Percentiles rank a stretch among this genome's conserved stretches.
phyloP scores from a whole-genome alignment of 2,329 filamentous ascomycete species.

The Fusarium annulatum region DNA sequence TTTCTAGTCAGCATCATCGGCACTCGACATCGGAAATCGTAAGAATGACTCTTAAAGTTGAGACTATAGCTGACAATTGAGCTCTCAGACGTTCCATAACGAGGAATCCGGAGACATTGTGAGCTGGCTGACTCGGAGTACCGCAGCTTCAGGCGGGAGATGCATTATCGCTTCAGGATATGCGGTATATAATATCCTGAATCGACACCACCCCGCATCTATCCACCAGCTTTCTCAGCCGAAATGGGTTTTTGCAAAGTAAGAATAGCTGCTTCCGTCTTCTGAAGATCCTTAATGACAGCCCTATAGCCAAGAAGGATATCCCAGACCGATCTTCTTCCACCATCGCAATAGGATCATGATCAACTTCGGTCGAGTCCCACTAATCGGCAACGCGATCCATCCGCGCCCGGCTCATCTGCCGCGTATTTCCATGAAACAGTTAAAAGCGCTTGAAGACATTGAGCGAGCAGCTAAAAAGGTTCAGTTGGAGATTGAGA shows the following conservation, averaged over 20 bases:
- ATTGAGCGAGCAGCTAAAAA: constrained; percentile 64
- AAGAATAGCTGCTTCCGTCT: constrained; percentile 44
- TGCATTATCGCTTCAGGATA: constrained; percentile 74
- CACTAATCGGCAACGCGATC: constrained; percentile 62
- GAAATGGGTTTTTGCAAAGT: constrained; percentile 74
- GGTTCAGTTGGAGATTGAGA: constrained; percentile 64
- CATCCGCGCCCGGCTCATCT: constrained; percentile 63
- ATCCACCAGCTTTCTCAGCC: constrained; percentile 69
- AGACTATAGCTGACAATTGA: rapidly evolving
- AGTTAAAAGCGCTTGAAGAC: constrained; percentile 66
- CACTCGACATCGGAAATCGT: constrained; percentile 69
- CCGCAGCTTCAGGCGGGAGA: constrained; percentile 70
- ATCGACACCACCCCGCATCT: constrained; percentile 60
- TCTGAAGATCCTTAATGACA: rapidly evolving
- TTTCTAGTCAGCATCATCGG: constrained; percentile 64
- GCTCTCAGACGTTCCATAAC: constrained; percentile 71
- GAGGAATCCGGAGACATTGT: constrained; percentile 75
- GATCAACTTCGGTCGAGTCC: constrained; percentile 68
- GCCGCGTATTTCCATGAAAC: constrained; percentile 59
- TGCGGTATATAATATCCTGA: constrained; percentile 76
- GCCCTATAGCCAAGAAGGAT: not conserved
- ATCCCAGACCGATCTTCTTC: constrained; percentile 67
- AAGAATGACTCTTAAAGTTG: constrained; percentile 22
- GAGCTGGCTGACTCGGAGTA: constrained; percentile 71
- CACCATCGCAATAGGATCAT: constrained; percentile 61